Conservation (phyloP, 2,329 filamentous ascomycete genomes). For the Pseudopithomyces maydicus region DNA sequence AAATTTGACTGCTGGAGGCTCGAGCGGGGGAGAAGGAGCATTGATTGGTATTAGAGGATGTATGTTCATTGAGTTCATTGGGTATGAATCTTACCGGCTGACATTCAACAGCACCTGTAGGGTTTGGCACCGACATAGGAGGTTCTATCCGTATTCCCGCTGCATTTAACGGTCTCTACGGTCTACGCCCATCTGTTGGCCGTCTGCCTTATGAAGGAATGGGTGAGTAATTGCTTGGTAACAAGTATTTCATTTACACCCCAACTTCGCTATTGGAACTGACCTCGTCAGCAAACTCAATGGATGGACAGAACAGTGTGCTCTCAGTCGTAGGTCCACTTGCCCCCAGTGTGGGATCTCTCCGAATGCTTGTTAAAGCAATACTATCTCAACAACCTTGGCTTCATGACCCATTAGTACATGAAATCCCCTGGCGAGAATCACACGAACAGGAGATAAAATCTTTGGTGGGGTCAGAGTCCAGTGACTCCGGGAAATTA, state of each 20-base stretch:
- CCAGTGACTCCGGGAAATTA: slow-evolving; percentile 27
- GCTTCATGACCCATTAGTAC: slow-evolving; percentile 67
- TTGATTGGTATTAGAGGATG: slow-evolving; percentile 61
- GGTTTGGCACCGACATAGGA: slow-evolving; percentile 64
- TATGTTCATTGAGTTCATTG: slow-evolving; percentile 10
- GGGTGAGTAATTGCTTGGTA: slow-evolving; percentile 12
- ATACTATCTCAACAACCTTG: slow-evolving; percentile 66
- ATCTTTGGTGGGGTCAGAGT: slow-evolving; percentile 41
- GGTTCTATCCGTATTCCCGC: slow-evolving; percentile 64
- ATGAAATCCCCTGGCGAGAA: slow-evolving; percentile 69
- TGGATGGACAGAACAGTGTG: slow-evolving; percentile 68
- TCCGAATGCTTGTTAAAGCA: slow-evolving; percentile 62
- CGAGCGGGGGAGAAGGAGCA: slow-evolving; percentile 65
- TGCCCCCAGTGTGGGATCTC: slow-evolving; percentile 58
- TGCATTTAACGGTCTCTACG: slow-evolving; percentile 63
- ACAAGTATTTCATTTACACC: no score
- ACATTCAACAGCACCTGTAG: slow-evolving; percentile 47
- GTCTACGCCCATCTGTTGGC: slow-evolving; percentile 59
- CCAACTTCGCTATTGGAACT: no score
- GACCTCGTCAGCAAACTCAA: slow-evolving; percentile 56
- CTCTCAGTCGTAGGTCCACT: slow-evolving; percentile 68
- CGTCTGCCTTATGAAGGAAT: slow-evolving; percentile 52
- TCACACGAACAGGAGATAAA: slow-evolving; percentile 39
- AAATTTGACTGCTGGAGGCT: slow-evolving; percentile 59
- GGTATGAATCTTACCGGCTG: neutral